Evolutionary conservation across 345 rosid genomes (phyloP), one percentile per base, ranked within the genome.

Genomic region (Ceriops tagal): DNA sequence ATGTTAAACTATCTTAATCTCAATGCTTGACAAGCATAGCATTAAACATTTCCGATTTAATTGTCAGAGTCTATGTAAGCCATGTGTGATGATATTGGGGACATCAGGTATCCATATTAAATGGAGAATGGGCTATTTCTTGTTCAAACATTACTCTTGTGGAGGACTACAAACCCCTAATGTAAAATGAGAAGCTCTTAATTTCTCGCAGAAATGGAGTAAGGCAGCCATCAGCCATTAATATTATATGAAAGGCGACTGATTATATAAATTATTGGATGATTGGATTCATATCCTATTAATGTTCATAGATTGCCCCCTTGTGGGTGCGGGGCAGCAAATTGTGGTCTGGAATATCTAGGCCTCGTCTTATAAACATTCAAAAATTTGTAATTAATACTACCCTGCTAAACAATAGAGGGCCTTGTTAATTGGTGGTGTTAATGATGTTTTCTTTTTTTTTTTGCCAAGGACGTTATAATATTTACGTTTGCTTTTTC

Each of bases 11-110:
- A 47, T 61, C 65, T 66, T 81, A 76, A 74, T 65, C 65, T 69
- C 65, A 64, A 55, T 39, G 58, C 70, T 57, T 19, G 62, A 37
- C 59, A 62, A 55, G 77, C 21, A 67, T 39, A 55, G 77, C 21
- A 67, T 39, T 61, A 65, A 71, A 79, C 66, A 72, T 77, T 74
- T 71, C 37, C 53, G 76, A 67, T 73, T 58, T 18, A 58, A 69
- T 24, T 73, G 81, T 68, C 80, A 73, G 18, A 43, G 81, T 55
- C 34, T 37, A 31, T 79, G 86, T 56, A 67, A 77, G 77, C 73
- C 72, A 72, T 77, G 75, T 57, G 87, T 77, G 71, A 65, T 81
- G 91, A 24, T 24, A 24, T 75, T 74, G 82, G 78, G 49, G 69
- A 51, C 67, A 64, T 53, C 32, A 51, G 67, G 63, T 52, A 73